Evolutionary conservation across 192 early-diverging fungal species (phyloP).

Genomic region (Mortierella antarctica): DNA sequence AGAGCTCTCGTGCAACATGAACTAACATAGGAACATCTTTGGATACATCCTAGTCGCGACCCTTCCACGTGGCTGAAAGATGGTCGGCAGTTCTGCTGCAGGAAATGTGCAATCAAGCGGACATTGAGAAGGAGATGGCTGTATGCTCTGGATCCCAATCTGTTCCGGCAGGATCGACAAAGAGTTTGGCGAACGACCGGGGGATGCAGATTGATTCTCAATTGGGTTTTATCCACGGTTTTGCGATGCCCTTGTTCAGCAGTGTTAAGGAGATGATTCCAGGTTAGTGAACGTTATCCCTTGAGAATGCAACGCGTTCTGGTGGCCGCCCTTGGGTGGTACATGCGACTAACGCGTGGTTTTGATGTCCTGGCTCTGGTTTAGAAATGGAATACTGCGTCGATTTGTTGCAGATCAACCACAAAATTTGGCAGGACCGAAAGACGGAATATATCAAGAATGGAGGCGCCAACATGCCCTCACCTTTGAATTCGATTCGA

Average conservation of each 20-base stretch:
- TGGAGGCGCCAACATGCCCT: constrained; percentile 5
- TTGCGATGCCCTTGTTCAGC: constrained; percentile 64
- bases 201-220: constrained; percentile 62
- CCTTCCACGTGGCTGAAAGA: constrained; percentile 72
- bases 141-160: constrained; percentile 34
- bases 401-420: constrained; percentile 45
- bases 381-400: constrained; percentile 56
- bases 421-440: constrained; percentile 45
- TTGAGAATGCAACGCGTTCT: not conserved
- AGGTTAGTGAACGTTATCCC: constrained; percentile 24
- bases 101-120: constrained; percentile 76
- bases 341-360: not conserved
- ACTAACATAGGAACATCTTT: not conserved
- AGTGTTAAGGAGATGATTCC: constrained; percentile 58
- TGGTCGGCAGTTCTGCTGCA: constrained; percentile 78
- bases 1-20: not conserved
- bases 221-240: constrained; percentile 62
- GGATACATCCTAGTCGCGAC: constrained; percentile 60
- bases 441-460: constrained; percentile 47
- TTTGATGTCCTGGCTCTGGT: not conserved
- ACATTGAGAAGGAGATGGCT: constrained; percentile 78
- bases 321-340: not conserved
- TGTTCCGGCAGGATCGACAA: constrained; percentile 62
- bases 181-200: constrained; percentile 64
- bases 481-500: not conserved